Base-by-base conservation (phyloP, 345 rosid species). In the Atalantia buxifolia region DNA sequence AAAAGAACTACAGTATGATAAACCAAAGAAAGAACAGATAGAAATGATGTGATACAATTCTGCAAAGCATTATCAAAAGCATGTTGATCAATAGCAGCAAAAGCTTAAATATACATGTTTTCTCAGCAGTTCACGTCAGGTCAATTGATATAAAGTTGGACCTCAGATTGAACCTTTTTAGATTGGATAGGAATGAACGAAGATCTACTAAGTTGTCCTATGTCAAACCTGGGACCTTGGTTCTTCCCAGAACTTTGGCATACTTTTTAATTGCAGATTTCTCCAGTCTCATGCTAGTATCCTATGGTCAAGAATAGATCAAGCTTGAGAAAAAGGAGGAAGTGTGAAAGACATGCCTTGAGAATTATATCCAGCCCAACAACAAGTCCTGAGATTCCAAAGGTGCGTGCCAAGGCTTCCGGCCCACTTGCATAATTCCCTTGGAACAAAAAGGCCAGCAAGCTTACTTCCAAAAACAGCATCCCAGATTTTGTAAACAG, bases 381-480 rank as follows among this genome's bases (percentile, higher is more conserved):
- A 66, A 92, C 66, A 14, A 90, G 84, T 50, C 96, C 94, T 0
- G 99, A 93, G 82, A 95, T 78, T 4, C 87, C 85, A 84, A 95
- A 95, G 2, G 97, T 90, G 55, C 96, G 84, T 27, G 96, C 88
- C 60, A 95, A 85, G 53, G 97, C 93, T 74, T 90, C 88, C 77
- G 89, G 81, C 4, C 99, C 97, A 31, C 92, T 91, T 8, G 91
- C 91, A 75, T 92, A 88, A 86, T 92, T 93, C 76, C 99, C 98
- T 85, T 95, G 94, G 77, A 91, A 86, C 76, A 95, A 78, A 87
- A 95, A 92, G 33, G 99, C 98, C 85, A 93, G 86, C 93, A 95
- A 87, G 88, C 99, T 95, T 77, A 93, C 91, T 92, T 95, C 99
- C 80, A 95, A 63, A 81, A 95, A 93, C 81, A 95, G 77, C 98